Evolutionary conservation across 2,329 filamentous ascomycete species (phyloP), one percentile per base, ranked within the genome.

Genomic region (Zalaria obscura): DNA sequence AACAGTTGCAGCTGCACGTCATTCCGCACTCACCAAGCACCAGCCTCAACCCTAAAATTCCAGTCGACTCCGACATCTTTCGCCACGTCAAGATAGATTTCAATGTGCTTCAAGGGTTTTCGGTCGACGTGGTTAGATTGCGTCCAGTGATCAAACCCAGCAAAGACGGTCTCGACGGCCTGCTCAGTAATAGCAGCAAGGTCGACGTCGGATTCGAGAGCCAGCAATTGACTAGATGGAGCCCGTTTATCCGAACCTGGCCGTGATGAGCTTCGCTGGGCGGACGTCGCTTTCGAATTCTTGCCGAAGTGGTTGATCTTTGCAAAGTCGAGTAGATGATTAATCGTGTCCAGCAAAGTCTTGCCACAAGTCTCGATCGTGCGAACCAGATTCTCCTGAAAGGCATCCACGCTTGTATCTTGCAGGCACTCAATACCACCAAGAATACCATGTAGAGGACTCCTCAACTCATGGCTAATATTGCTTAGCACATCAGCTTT

Each of bases 401-500:
- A 56, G 1, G 56, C 51, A 37, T 62, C 62, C 5, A 56, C 56
- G 10, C 51, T 48, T 3, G 65, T 69, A 4, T 68, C 66, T 5
- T 64, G 59, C 2, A 74, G 50, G 10, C 72, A 62, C 47, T 74
- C 70, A 1, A 67, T 59, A 27, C 64, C 69, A 1, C 67, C 69
- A 6, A 68, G 54, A 29, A 66, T 65, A 28, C 64, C 68, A 42
- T 67, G 71, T 34, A 65, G 54, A 25, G 62, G 71, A 32, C 53
- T 64, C 3, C 68, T 57, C 6, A 74, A 56, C 45, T 75, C 71
- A 48, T 74, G 71, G 26, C 62, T 67, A 25, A 74, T 67, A 0
- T 64, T 68, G 0, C 66, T 64, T 7, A 75, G 63, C 31, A 75
- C 69, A 8, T 71, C 68, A 1, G 64, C 63, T 45, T 75, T 74